Percentiles rank a stretch among this genome's conserved stretches.
Conservation (phyloP, 2,329 filamentous ascomycete species). For the Aureobasidium vineae region DNA sequence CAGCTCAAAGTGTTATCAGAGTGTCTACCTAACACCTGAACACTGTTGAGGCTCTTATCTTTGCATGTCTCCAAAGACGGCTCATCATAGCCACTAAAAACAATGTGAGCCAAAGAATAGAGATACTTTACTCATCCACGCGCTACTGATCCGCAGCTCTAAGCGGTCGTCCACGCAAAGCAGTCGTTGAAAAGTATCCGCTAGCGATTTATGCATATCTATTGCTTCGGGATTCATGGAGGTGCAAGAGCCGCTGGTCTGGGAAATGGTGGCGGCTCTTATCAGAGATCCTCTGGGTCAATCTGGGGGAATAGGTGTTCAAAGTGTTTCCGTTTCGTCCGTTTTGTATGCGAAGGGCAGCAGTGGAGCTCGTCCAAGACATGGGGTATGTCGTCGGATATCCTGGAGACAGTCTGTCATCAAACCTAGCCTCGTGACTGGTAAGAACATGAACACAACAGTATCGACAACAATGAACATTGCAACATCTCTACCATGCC, state of each 20-base stretch:
- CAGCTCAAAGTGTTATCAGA: background rate
- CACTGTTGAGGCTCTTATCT: conserved; percentile 4
- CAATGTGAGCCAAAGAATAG: background rate
- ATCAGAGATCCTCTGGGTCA: background rate
- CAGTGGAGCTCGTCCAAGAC: background rate
- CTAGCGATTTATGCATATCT: conserved; percentile 8
- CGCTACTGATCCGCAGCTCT: background rate
- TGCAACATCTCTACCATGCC: background rate
- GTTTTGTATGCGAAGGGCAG: background rate
- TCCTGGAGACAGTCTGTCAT: background rate
- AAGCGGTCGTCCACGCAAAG: background rate
- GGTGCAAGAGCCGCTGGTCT: background rate
- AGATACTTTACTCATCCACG: background rate
- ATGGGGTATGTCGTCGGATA: background rate
- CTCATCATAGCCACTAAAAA: background rate
- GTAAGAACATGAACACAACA: background rate
- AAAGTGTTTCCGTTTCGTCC: no score
- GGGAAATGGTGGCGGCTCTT: background rate
- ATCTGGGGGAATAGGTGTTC: background rate
- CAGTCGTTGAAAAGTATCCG: background rate
- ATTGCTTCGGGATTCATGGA: background rate
- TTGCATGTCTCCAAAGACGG: background rate
- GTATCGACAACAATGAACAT: background rate
- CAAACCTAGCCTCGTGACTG: background rate
- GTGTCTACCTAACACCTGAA: background rate